A percentile compares a stretch with the other conserved stretches of the same genome.
Conservation (phyloP, 2,329 filamentous ascomycete species). For the Apiospora aurea region DNA sequence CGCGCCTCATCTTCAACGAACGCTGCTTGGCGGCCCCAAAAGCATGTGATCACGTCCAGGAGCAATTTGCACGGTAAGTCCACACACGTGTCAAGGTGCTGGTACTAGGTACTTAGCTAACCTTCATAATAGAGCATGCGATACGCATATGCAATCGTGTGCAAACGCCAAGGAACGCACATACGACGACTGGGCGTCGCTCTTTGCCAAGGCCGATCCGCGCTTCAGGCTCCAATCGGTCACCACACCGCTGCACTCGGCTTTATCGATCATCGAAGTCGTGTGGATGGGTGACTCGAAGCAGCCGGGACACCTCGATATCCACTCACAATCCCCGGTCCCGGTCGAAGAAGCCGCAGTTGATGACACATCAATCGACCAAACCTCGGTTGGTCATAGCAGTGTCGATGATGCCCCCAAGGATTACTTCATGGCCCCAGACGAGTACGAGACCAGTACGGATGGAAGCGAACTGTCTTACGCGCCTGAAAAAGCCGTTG, state of each 20-base stretch:
- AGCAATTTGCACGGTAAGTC: slow-evolving; percentile 27
- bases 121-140: slow-evolving; percentile 26
- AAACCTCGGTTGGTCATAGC: neutral
- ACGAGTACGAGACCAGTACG: slow-evolving; percentile 9
- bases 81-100: no score
- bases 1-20: slow-evolving; percentile 32
- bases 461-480: slow-evolving; percentile 8
- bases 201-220: slow-evolving; percentile 29
- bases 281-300: slow-evolving; percentile 22
- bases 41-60: slow-evolving; percentile 25
- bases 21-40: slow-evolving; percentile 26
- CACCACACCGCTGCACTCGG: slow-evolving; percentile 28
- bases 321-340: neutral
- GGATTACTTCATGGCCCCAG: neutral
- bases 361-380: neutral
- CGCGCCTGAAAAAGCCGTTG: neutral
- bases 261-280: slow-evolving; percentile 29
- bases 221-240: slow-evolving; percentile 28
- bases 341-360: neutral
- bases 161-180: slow-evolving; percentile 32
- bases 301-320: neutral
- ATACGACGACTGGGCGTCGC: slow-evolving; percentile 28
- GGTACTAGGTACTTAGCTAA: neutral
- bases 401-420: neutral
- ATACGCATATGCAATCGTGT: slow-evolving; percentile 30